Conservation (phyloP, 2,329 filamentous ascomycete species). For the Colletotrichum australisinense region DNA sequence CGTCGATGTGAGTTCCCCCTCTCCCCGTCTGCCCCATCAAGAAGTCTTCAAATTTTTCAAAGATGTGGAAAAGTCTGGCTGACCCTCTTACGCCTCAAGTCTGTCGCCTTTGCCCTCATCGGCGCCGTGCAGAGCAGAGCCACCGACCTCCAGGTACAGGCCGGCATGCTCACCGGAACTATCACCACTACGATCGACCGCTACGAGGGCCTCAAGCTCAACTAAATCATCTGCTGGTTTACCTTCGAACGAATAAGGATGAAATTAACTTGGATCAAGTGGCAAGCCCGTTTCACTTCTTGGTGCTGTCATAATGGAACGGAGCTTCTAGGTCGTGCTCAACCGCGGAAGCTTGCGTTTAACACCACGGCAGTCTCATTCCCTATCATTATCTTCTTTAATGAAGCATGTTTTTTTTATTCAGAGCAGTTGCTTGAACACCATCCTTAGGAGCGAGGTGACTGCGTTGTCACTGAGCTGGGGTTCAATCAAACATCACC, state of each 20-base stretch:
- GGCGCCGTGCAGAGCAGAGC: conserved; percentile 41
- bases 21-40: too few species aligned
- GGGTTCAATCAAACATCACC: too few species aligned
- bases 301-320: not conserved
- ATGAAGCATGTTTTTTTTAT: not conserved
- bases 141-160: not conserved
- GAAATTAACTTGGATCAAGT: too few species aligned
- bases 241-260: too few species aligned
- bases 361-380: not conserved
- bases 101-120: conserved; percentile 38
- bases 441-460: not conserved
- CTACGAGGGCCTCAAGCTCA: not conserved
- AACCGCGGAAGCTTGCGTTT: not conserved
- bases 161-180: not conserved
- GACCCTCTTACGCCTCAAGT: not conserved
- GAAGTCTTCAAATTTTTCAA: too few species aligned
- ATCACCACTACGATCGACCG: not conserved
- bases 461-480: too few species aligned
- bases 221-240: too few species aligned
- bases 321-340: not conserved
- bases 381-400: not conserved
- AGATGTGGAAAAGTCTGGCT: not conserved
- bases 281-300: not conserved
- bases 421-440: not conserved
- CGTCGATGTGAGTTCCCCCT: conserved; percentile 44